These are phyloP conservation scores for Acrocalymma vagum DNA, from an alignment of 2,329 filamentous ascomycete species.

Conservation along the genomic window DNA sequence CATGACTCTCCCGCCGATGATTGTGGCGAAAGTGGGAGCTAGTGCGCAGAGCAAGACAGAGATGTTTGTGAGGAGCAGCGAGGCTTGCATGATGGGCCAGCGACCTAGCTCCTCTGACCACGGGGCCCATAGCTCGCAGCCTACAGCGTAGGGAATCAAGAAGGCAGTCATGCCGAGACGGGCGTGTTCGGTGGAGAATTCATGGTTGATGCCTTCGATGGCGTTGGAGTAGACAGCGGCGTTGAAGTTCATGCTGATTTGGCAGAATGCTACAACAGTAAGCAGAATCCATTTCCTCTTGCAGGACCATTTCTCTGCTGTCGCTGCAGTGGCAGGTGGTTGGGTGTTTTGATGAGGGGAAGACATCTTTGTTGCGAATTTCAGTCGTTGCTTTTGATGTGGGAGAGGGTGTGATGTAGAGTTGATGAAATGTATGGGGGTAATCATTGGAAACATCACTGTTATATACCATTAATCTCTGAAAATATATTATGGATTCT, in stretches of 20 bases:
- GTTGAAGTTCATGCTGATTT: slow-evolving; percentile 66
- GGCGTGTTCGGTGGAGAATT: slow-evolving; percentile 63
- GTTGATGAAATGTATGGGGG: too few species aligned
- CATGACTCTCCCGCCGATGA: slow-evolving; percentile 66
- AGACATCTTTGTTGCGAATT: too few species aligned
- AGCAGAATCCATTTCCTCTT: too few species aligned
- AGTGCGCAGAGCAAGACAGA: slow-evolving; percentile 74
- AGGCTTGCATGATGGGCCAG: slow-evolving; percentile 63
- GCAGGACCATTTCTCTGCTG: too few species aligned
- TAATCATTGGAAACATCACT: too few species aligned
- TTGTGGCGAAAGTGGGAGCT: slow-evolving; percentile 68
- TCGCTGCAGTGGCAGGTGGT: too few species aligned
- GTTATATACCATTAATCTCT: too few species aligned
- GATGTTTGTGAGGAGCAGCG: slow-evolving; percentile 67
- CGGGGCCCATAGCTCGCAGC: slow-evolving; percentile 84
- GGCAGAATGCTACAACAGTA: too few species aligned
- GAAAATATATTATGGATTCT: too few species aligned
- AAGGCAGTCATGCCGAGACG: slow-evolving; percentile 57
- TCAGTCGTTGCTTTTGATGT: too few species aligned
- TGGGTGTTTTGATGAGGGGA: too few species aligned
- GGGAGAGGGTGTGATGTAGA: too few species aligned
- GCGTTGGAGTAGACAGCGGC: slow-evolving; percentile 63
- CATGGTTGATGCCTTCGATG: slow-evolving; percentile 56
- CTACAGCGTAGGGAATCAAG: slow-evolving; percentile 80
- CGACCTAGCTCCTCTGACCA: slow-evolving; percentile 80